Base-by-base conservation (phyloP, 345 rosid genomes). In the Gossypium australe region DNA sequence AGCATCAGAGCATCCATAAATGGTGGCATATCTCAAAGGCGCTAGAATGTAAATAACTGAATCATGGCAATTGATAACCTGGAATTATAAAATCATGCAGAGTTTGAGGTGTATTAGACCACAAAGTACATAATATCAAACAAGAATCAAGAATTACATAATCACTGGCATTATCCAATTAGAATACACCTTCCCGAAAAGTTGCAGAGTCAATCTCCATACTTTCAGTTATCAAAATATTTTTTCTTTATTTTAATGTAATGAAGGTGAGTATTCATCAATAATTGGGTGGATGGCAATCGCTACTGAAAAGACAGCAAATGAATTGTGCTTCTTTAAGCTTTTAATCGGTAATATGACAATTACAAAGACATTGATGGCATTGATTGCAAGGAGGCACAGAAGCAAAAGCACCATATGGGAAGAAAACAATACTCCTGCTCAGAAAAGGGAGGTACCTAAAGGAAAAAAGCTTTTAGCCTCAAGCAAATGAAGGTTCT, bases 41-140 rank as follows among this genome's bases (percentile, higher is more conserved):
- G 97, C 93, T 80, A 96, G 83, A 80, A 96, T 89, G 81, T 96
- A 96, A 81, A 96, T 87, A 64, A 84, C 90, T 70, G 98, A 96
- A 80, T 93, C 99, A 70, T 96, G 98, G 84, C 99, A 93, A 82
- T 96, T 93, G 79, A 90, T 83, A 79, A 96, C 97, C 99, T 96
- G 89, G 74, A 83, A 67, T 75, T 48, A 80, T 45, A 75, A 73
- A 52, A 71, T 38, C 78, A 77, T 41, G 48, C 27, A 38, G 69
- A 61, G 20, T 59, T 64, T 65, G 75, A 63, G 29, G 67, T 7
- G 25, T 48, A 7, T 11, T 52, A 49, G 29, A 44, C 17, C 52
- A 76, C 12, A 55, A 80, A 69, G 24, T 12, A 41, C 74, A 61
- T 27, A 20, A 52, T 27, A 43, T 58, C 24, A 71, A 51, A 60